Percentiles rank a stretch among this genome's conserved stretches.
Conservation (phyloP, 2,329 filamentous ascomycete species). For the Colletotrichum liriopes region DNA sequence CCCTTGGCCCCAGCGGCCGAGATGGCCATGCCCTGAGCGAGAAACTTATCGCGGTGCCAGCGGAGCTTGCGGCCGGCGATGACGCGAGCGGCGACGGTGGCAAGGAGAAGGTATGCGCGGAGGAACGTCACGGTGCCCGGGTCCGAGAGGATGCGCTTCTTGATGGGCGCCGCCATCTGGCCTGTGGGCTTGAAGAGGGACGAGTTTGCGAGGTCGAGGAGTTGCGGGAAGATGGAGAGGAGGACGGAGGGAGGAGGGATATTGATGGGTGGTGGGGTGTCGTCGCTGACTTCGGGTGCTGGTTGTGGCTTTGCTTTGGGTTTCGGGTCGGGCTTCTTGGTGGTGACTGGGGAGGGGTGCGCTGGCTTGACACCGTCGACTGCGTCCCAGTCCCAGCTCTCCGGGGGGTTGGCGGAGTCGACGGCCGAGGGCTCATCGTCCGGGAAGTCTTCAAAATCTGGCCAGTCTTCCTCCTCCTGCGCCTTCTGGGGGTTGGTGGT, state of each 20-base stretch:
- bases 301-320: not conserved
- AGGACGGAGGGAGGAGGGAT: conserved; percentile 90
- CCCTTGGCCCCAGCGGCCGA: conserved; percentile 82
- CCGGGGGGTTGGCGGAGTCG: conserved; percentile 45
- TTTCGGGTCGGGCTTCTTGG: conserved; percentile 14
- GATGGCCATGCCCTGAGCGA: conserved; percentile 92
- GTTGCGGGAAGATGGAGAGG: conserved; percentile 80
- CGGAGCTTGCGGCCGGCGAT: conserved; percentile 88
- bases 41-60: conserved; percentile 90
- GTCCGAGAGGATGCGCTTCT: conserved; percentile 76
- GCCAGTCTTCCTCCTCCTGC: conserved; percentile 64
- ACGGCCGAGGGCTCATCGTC: conserved; percentile 42
- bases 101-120: conserved; percentile 74
- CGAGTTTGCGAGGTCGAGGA: conserved; percentile 77
- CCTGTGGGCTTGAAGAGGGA: conserved; percentile 77
- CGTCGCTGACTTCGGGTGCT: conserved; percentile 46
- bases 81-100: conserved; percentile 81
- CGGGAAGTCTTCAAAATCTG: conserved; percentile 65
- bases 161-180: conserved; percentile 67
- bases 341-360: conserved; percentile 5
- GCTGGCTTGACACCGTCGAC: conserved; percentile 51
- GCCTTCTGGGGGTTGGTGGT: conserved; percentile 36
- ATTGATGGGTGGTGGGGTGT: conserved; percentile 80
- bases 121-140: conserved; percentile 75
- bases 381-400: conserved; percentile 68